Evolutionary conservation across 2,329 filamentous ascomycete genomes (phyloP).

Genomic region (Hypocreales sp.): DNA sequence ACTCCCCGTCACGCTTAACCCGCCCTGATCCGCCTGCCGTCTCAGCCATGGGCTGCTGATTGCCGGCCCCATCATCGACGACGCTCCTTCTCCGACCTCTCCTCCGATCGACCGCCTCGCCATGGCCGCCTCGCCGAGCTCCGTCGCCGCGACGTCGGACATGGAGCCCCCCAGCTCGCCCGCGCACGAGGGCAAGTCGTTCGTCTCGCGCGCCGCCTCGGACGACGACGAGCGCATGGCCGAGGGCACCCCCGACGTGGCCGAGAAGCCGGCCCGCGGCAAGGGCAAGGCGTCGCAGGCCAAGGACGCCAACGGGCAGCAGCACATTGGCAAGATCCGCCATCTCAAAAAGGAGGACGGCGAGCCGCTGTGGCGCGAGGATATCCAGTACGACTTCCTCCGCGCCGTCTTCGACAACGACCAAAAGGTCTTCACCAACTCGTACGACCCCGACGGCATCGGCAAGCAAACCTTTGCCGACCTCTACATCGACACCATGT

Average conservation of each 20-base stretch:
- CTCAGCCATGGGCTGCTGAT: slow-evolving; percentile 1
- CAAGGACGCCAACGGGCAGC: slow-evolving; percentile 19
- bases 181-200: slow-evolving; percentile 26
- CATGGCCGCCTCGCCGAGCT: slow-evolving; percentile 26
- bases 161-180: slow-evolving; percentile 31
- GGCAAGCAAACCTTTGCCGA: slow-evolving; percentile 76
- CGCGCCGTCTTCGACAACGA: slow-evolving; percentile 66
- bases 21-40: neutral
- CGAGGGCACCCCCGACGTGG: slow-evolving; percentile 26
- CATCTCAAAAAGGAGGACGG: slow-evolving; percentile 84
- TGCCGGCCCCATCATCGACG: neutral
- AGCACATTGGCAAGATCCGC: slow-evolving; percentile 52
- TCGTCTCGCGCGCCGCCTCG: slow-evolving; percentile 25
- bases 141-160: slow-evolving; percentile 26
- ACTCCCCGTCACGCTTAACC: neutral
- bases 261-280: slow-evolving; percentile 20
- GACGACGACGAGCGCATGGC: slow-evolving; percentile 30
- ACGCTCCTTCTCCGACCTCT: neutral
- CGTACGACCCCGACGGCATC: slow-evolving; percentile 49
- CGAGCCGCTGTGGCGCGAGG: slow-evolving; percentile 71
- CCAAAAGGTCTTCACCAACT: slow-evolving; percentile 70
- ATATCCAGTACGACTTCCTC: slow-evolving; percentile 82
- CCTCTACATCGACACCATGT: slow-evolving; percentile 97
- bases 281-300: slow-evolving; percentile 18
- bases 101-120: no score